phyloP scores from a whole-genome alignment of 2,329 filamentous ascomycete genomes.

The Verticillium zaregamsianum region DNA sequence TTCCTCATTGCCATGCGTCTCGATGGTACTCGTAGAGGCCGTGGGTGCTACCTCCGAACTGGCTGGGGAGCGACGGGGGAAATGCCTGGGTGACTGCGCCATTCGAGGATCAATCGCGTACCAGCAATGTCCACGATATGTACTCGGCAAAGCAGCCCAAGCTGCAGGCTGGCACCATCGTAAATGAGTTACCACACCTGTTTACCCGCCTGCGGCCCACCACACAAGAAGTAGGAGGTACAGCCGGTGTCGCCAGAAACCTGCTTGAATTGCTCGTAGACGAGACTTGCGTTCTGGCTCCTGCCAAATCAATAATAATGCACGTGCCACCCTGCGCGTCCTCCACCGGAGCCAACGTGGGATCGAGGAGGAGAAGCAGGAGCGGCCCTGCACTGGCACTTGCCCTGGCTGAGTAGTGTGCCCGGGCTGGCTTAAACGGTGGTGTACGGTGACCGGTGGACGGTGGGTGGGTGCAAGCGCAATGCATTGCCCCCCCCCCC shows the following conservation, averaged over 20 bases:
- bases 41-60: not conserved
- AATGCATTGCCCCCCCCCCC: not conserved
- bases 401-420: not conserved
- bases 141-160: not conserved
- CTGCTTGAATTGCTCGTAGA: not conserved
- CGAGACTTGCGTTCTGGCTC: not conserved
- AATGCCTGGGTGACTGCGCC: not conserved
- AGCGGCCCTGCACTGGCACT: not conserved
- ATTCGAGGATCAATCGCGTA: not conserved
- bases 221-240: not conserved
- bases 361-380: not conserved
- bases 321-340: not conserved
- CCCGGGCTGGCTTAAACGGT: not conserved
- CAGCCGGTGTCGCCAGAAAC: not conserved
- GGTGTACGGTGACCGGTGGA: not conserved
- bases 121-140: not conserved
- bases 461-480: not conserved
- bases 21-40: not conserved
- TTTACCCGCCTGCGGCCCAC: not conserved
- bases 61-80: not conserved
- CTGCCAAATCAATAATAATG: not conserved
- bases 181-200: conserved; percentile 4
- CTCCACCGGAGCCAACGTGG: not conserved
- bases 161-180: not conserved
- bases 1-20: not conserved